Base-by-base conservation (phyloP, 495 filamentous ascomycete genomes). In the Aspergillus mulundensis region DNA sequence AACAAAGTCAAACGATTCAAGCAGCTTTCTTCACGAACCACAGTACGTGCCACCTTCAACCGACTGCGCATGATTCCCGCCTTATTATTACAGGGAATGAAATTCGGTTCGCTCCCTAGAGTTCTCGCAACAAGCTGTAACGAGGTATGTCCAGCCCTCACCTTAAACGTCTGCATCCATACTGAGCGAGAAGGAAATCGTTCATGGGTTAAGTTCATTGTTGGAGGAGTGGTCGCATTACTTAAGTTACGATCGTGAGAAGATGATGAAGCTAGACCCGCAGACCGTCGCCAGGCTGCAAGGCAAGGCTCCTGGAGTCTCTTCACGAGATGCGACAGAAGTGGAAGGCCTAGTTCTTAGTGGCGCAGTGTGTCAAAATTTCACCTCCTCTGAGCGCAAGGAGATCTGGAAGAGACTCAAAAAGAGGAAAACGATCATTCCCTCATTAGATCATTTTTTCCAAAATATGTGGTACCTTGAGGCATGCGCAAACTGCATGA, bases 391-490 rank as follows among this genome's bases (percentile, higher is more conserved):
- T 21, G 53, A 69, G 32, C 54, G 55, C 7, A 51, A 53, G 48
- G 42, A 23, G 20, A 67, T 69, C 18, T 62, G 56, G 56, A 20
- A 53, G 56, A 38, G 56, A 12, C 46, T 58, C 43, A 44, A 52
- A 15, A 47, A 30, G 10, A 45, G 10, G 7, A 32, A 70, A 5
- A 14, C 50, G 0, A 34, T 58, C 10, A 55, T 60, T 36, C 52
- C 57, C 7, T 55, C 52, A 12, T 39, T 60, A 5, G 54, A 61
- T 50, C 68, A 59, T 34, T 74, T 72, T 52, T 74, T 74, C 53
- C 41, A 64, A 49, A 64, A 74, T 51, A 40, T 69, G 1, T 62
- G 21, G 32, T 74, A 72, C 47, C 54, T 74, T 41, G 59, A 66
- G 53, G 53, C 38, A 16, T 68, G 59, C 32, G 59, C 61, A 7